Evolutionary conservation across 2,329 filamentous ascomycete species (phyloP).

Genomic region (Stromatinia cepivora): DNA sequence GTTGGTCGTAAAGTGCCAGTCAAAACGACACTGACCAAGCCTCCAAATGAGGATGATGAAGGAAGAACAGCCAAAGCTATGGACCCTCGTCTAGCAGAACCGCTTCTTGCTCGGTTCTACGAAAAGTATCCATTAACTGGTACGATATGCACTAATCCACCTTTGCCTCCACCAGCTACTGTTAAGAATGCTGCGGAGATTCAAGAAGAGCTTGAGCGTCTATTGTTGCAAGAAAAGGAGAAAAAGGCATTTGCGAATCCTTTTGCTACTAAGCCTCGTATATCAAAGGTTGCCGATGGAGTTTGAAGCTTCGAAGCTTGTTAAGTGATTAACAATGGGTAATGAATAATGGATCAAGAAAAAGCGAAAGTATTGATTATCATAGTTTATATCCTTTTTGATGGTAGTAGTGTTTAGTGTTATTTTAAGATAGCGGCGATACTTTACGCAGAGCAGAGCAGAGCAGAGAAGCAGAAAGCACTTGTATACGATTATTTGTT

Average conservation of each 20-base stretch:
- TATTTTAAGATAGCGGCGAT: constrained; percentile 10
- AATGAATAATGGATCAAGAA: not conserved
- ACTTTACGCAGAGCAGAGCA: not conserved
- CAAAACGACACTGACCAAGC: constrained; percentile 3
- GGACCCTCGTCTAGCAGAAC: constrained; percentile 31
- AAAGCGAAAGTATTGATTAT: constrained; percentile 18
- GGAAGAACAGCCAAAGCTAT: constrained; percentile 34
- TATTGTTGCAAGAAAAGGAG: constrained; percentile 24
- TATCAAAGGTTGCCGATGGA: not conserved
- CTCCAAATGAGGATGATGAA: constrained; percentile 26
- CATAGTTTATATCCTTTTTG: not conserved
- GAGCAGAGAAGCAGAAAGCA: constrained; percentile 9
- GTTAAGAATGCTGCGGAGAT: constrained; percentile 19
- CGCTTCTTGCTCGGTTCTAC: constrained; percentile 34
- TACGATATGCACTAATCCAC: constrained; percentile 24
- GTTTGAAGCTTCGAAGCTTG: constrained; percentile 1
- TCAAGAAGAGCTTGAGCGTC: constrained; percentile 23
- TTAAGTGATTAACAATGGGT: not conserved
- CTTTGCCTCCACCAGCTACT: not conserved
- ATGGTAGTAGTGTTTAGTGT: constrained; percentile 16
- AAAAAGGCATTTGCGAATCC: constrained; percentile 18
- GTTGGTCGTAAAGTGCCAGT: constrained; percentile 9
- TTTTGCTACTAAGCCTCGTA: not conserved
- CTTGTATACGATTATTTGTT: constrained; percentile 16
- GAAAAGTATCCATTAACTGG: constrained; percentile 41